These are phyloP conservation scores for Drosera capensis DNA, from an alignment of 148 eudicot species.

Conservation along the genomic window DNA sequence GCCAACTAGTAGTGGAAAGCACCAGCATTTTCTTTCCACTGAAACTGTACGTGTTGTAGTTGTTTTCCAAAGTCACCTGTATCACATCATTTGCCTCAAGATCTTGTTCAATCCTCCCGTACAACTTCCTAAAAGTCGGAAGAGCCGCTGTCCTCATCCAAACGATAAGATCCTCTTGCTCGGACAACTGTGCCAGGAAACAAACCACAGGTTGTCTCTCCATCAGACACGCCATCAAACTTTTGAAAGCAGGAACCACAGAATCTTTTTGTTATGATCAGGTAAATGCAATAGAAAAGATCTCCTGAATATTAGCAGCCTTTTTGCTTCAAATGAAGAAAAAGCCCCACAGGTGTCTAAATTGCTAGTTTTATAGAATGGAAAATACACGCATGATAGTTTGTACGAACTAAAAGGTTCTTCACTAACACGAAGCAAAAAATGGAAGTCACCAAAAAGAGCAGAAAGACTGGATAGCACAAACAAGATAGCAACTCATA, in stretches of 20 bases:
- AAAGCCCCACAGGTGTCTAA: no score
- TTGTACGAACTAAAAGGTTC: no score
- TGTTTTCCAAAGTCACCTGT: conserved; percentile 42
- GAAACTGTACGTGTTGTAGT: conserved; percentile 85
- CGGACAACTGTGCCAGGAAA: conserved; percentile 38
- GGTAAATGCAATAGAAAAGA: neutral
- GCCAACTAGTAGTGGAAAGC: conserved; percentile 92
- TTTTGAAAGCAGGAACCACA: neutral
- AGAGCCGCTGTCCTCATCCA: conserved; percentile 99
- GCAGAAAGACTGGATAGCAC: no score
- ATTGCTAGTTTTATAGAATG: no score
- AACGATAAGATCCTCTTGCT: conserved; percentile 92
- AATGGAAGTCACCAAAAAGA: no score
- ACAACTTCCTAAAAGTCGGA: conserved; percentile 87
- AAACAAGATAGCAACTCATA: no score
- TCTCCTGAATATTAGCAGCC: no score
- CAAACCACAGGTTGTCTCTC: neutral
- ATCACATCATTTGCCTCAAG: conserved; percentile 35
- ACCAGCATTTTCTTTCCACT: conserved; percentile 86
- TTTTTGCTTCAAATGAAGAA: no score
- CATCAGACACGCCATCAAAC: no score
- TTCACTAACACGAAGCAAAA: no score
- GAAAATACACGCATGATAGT: no score
- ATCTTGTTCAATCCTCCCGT: conserved; percentile 75
- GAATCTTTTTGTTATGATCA: neutral